Conservation (phyloP, 179 eudicot genomes). For the Actinidia chinensis region DNA sequence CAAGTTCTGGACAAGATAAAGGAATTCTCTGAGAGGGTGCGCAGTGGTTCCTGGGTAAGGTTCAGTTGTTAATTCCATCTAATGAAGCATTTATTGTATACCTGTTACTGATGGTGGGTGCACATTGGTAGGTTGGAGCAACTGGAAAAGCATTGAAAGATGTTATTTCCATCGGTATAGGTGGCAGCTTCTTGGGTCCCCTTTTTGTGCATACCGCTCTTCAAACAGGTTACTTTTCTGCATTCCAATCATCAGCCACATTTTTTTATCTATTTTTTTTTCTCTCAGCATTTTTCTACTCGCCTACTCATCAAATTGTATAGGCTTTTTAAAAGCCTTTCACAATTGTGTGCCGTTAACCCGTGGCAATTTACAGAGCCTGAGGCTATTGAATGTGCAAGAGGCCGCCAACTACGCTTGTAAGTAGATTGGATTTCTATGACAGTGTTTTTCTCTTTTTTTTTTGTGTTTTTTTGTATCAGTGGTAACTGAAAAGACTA, state of each 20-base stretch:
- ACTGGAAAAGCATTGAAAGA: slow-evolving; percentile 82
- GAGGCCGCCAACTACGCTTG: slow-evolving; percentile 92
- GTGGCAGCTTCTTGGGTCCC: slow-evolving; percentile 98
- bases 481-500: not conserved
- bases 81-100: slow-evolving; percentile 11
- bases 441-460: not conserved
- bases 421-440: slow-evolving; percentile 43
- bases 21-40: slow-evolving; percentile 86
- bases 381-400: slow-evolving; percentile 71
- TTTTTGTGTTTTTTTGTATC: not conserved
- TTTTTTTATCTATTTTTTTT: not conserved
- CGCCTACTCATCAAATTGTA: not conserved
- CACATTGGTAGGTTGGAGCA: slow-evolving; percentile 67
- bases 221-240: slow-evolving; percentile 70
- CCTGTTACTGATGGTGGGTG: not conserved
- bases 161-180: slow-evolving; percentile 90
- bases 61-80: slow-evolving; percentile 8
- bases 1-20: slow-evolving; percentile 79
- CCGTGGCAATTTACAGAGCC: slow-evolving; percentile 47
- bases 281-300: slow-evolving; percentile 1
- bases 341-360: not conserved
- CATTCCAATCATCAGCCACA: not conserved
- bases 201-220: slow-evolving; percentile 98
- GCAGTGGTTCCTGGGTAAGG: slow-evolving; percentile 94
- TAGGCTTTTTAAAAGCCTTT: not conserved